Evolutionary conservation across 805 yeast genomes (phyloP), one percentile per base, ranked within the genome.

Genomic region (Kodamaea kaohsiungensis): DNA sequence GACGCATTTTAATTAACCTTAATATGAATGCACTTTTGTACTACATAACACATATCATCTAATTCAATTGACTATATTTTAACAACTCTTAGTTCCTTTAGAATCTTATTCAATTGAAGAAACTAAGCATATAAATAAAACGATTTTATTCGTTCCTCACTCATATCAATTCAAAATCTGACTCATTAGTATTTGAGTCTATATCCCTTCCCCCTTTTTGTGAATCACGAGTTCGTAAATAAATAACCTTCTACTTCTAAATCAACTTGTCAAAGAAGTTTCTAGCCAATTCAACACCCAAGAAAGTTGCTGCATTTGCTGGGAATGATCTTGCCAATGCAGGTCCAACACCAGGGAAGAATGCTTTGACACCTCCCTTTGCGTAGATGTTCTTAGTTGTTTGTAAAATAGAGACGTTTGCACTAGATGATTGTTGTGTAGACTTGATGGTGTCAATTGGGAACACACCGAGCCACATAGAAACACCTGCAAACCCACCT

Each of bases 291-390:
- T 93, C 99, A 30, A 93, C 98, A 47, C 98, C 99, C 37, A 91
- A 81, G 75, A 93, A 93, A 2, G 98, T 92, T 7, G 99, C 98
- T n/a, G 99, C 99, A 71, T 95, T 93, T 18, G 98, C 98, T 2
- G 98, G 98, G 87, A 95, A 93, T 42, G 96, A 87, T 71, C 99
- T 83, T 22, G 91, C 83, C 65, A 93, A 76, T 1, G 98, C 98
- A 5, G 99, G 98, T 0, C 97, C 98, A 19, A 93, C 79, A 54
- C 99, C 99, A 2, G 98, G 98, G 89, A 92, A 93, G 74, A 93
- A 93, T 0, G 96, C 97, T 67, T 85, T 88, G 59, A 91, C 60
- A 22, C 98, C 98, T 18, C 92, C 93, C 58, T 82, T 82, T 6
- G 74, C 68, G 68, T 91, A 91, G 49, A 93, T 87, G 52, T 81